Base-by-base conservation (phyloP, 2,329 filamentous ascomycete genomes). In the Fusarium sp. region DNA sequence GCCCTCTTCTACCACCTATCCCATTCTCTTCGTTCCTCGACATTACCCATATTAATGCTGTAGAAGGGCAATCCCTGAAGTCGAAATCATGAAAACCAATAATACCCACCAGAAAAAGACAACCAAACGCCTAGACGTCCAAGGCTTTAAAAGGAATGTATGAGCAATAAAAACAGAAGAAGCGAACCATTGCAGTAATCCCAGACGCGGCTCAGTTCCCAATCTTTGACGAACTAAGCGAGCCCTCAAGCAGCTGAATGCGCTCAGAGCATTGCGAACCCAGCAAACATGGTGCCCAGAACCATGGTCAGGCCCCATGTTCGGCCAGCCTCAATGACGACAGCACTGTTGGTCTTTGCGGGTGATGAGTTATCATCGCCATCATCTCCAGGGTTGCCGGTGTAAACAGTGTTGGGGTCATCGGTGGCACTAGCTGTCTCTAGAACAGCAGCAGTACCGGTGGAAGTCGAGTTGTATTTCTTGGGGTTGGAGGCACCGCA, bases 401-500 rank as follows among this genome's bases (percentile, higher is more conserved):
- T 67, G 53, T 67, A 85, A 49, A 85, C 78, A 43, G 77, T 76
- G 31, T 76, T 75, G 8, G 75, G 69, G 23, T 76, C 72, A 20
- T 76, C 74, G 3, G 78, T 76, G 40, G 71, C 51, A 45, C 72
- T 77, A 52, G 77, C 76, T 23, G 81, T 79, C 17, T 81, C 73
- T 14, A 79, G 75, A 6, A 81, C 75, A 10, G 82, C 75, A 11
- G 80, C 79, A 17, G 82, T 78, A 18, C 33, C 62, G 11, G 81
- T 80, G 10, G 83, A 78, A 9, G 86, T 86, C 7, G 76, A 72
- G 79, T 92, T 93, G 76, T 82, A 78, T 56, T 82, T 83, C 40
- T 78, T 85, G 15, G 92, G 91, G 75, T 86, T 81, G 71, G 83
- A 83, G 36, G 91, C 91, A 76, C 92, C 91, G 77, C 92, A 95